phyloP scores from a whole-genome alignment of 345 rosid species.

The Brassica rapa region DNA sequence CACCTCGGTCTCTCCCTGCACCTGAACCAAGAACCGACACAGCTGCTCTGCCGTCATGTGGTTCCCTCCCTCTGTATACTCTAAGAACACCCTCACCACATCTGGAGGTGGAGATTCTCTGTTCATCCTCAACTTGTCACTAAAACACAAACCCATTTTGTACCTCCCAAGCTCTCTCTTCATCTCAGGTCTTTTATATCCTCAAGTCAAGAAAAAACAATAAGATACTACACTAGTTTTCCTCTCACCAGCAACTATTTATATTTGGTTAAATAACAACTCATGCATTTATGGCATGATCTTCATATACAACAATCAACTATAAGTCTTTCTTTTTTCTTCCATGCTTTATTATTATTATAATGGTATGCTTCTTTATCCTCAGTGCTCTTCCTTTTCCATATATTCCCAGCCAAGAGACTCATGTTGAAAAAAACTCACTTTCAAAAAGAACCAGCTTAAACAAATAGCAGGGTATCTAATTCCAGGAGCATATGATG shows the following conservation, averaged over 20 bases:
- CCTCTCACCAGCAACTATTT: conserved; percentile 15
- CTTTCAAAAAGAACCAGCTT: conserved; percentile 32
- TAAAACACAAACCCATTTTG: conserved; percentile 58
- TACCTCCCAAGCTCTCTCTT: conserved; percentile 36
- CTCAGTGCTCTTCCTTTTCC: conserved; percentile 36
- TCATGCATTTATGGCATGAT: conserved; percentile 32
- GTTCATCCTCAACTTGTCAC: conserved; percentile 54
- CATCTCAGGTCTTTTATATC: conserved; percentile 25
- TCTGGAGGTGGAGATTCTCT: conserved; percentile 63
- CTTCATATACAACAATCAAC: conserved; percentile 29
- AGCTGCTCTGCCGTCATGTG: conserved; percentile 68
- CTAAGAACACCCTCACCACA: conserved; percentile 48
- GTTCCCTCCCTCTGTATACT: conserved; percentile 49
- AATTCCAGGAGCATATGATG: conserved; percentile 37
- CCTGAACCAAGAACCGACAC: conserved; percentile 56
- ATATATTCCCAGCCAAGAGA: conserved; percentile 34
- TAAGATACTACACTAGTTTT: conserved; percentile 16
- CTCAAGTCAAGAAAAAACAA: background rate
- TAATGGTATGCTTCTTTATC: conserved; percentile 25
- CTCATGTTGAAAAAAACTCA: conserved; percentile 26
- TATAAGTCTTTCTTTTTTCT: conserved; percentile 16
- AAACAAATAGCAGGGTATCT: conserved; percentile 41
- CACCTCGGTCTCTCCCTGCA: conserved; percentile 45
- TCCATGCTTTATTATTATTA: conserved; percentile 18
- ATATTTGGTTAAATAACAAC: conserved; percentile 29